Conservation (phyloP, 257 asterid genomes). For the Coffea canephora region DNA sequence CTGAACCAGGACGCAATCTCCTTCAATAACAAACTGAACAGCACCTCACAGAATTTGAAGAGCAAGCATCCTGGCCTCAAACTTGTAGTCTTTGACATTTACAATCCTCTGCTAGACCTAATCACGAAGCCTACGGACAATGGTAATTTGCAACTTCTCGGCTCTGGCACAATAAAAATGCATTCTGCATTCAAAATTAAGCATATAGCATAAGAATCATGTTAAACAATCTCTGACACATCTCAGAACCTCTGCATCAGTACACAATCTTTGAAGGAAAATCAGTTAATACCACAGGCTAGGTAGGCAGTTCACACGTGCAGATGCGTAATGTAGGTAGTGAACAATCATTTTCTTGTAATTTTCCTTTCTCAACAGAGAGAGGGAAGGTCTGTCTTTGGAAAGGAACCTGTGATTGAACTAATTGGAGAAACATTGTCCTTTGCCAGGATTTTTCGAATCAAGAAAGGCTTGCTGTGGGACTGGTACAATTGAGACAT, state of each 20-base stretch:
- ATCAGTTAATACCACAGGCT: background rate
- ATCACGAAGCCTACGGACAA: conserved; percentile 49
- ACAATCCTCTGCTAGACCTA: conserved; percentile 61
- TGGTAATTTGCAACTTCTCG: conserved; percentile 40
- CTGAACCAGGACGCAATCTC: conserved; percentile 62
- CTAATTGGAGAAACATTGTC: background rate
- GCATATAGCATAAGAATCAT: background rate
- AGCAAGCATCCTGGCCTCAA: conserved; percentile 56
- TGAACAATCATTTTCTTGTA: background rate
- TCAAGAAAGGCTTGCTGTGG: conserved; percentile 81
- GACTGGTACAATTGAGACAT: conserved; percentile 62
- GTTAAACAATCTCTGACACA: background rate
- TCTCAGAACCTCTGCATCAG: background rate
- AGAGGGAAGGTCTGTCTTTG: background rate
- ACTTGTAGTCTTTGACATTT: conserved; percentile 78
- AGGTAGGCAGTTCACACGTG: background rate
- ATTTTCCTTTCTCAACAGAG: background rate
- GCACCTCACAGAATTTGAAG: conserved; percentile 55
- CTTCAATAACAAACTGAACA: conserved; percentile 59
- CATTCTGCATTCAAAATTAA: conserved; percentile 11
- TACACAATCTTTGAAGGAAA: background rate
- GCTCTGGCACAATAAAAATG: background rate
- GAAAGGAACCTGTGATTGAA: background rate
- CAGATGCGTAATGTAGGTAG: background rate
- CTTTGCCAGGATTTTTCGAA: conserved; percentile 60